Evolutionary conservation across 345 rosid genomes (phyloP).

Genomic region (Aurinia saxatilis): DNA sequence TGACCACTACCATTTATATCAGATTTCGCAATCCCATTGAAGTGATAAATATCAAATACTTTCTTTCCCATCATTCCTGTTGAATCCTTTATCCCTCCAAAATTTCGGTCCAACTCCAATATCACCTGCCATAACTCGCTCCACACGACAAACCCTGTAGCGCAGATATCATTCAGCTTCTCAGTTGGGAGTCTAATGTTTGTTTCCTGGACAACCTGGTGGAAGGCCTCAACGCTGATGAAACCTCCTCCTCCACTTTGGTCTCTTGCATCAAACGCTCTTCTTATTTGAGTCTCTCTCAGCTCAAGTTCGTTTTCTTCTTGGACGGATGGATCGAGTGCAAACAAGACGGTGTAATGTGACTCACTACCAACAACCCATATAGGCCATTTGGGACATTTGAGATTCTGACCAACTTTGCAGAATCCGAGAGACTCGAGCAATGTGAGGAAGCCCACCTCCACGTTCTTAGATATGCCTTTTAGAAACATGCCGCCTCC

Average conservation of each 20-base stretch:
- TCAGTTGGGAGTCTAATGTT: constrained; percentile 57
- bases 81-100: constrained; percentile 89
- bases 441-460: constrained; percentile 95
- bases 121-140: constrained; percentile 96
- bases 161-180: constrained; percentile 60
- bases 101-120: constrained; percentile 63
- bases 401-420: constrained; percentile 89
- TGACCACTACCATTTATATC: constrained; percentile 66
- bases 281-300: constrained; percentile 82
- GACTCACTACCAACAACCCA: constrained; percentile 99
- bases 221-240: constrained; percentile 89
- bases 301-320: constrained; percentile 93
- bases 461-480: constrained; percentile 73
- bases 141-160: constrained; percentile 89
- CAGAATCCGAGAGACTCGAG: constrained; percentile 93
- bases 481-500: constrained; percentile 94
- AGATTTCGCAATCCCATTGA: constrained; percentile 95
- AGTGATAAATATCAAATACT: constrained; percentile 90
- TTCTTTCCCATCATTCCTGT: constrained; percentile 93
- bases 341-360: constrained; percentile 91
- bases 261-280: constrained; percentile 89
- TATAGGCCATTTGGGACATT: constrained; percentile 95
- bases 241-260: constrained; percentile 99
- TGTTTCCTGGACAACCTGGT: constrained; percentile 66
- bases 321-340: constrained; percentile 78